A percentile compares a stretch with the other conserved stretches of the same genome.
phyloP scores from a whole-genome alignment of 495 filamentous ascomycete genomes.

The Lichina pygmaea region DNA sequence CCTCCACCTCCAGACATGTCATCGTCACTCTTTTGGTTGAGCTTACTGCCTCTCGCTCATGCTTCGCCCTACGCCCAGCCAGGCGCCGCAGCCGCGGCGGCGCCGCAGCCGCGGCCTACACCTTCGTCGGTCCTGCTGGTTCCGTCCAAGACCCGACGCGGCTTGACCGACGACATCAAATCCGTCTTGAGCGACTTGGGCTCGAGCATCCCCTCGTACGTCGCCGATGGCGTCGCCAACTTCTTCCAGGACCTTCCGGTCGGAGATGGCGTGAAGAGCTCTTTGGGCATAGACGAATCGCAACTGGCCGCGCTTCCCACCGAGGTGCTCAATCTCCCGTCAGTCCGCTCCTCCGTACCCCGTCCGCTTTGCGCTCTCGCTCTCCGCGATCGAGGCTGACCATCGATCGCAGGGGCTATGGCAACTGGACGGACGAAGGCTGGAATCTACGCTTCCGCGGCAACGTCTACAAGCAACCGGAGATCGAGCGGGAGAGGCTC shows the following conservation, averaged over 20 bases:
- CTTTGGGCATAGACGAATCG: constrained; percentile 25
- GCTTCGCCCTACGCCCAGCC: background rate
- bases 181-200: constrained; percentile 15
- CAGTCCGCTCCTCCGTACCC: constrained; percentile 3
- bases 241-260: constrained; percentile 43
- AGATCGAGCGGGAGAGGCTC: constrained; percentile 29
- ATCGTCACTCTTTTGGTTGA: constrained; percentile 5
- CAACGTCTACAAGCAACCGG: constrained; percentile 53
- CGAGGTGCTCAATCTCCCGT: constrained; percentile 44
- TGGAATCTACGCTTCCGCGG: constrained; percentile 58
- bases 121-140: background rate
- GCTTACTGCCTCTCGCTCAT: background rate
- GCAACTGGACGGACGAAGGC: constrained; percentile 47
- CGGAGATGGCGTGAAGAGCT: constrained; percentile 27
- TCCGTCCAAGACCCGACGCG: constrained; percentile 3
- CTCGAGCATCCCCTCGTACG: constrained; percentile 27
- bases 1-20: background rate
- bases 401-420: constrained; percentile 17
- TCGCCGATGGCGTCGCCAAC: constrained; percentile 33
- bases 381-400: background rate
- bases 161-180: constrained; percentile 19
- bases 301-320: constrained; percentile 35
- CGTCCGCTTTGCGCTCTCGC: background rate
- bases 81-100: background rate
- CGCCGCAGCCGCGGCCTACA: background rate